Conservation (phyloP, 1,284 basidiomycete species). For the Coniophora puteana region DNA sequence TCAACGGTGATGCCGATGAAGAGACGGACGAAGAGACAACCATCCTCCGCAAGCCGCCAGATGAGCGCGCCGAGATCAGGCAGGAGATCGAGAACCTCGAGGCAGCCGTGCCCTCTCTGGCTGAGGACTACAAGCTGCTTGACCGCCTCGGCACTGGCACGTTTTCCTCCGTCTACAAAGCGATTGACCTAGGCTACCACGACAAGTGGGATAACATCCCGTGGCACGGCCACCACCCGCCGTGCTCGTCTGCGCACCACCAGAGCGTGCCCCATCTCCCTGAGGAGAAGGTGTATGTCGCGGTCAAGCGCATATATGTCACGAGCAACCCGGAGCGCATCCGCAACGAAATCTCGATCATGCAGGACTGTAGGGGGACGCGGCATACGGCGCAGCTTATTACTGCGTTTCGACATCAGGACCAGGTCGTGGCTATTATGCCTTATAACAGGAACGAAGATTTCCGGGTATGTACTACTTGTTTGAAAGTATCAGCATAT, state of each 20-base stretch:
- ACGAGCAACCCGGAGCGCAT: conserved; percentile 93
- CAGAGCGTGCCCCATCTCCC: conserved; percentile 43
- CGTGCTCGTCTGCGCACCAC: conserved; percentile 55
- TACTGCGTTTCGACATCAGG: conserved; percentile 87
- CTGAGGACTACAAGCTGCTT: conserved; percentile 75
- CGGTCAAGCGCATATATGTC: conserved; percentile 96
- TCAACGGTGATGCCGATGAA: conserved; percentile 26
- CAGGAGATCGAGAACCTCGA: conserved; percentile 71
- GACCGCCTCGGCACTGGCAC: conserved; percentile 96
- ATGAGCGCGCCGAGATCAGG: conserved; percentile 74
- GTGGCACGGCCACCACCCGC: conserved; percentile 73
- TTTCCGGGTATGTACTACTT: conserved; percentile 68
- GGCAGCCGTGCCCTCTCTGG: conserved; percentile 57
- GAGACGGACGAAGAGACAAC: conserved; percentile 57
- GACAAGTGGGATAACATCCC: conserved; percentile 76
- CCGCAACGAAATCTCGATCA: conserved; percentile 91
- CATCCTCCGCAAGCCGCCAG: conserved; percentile 50
- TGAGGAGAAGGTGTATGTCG: conserved; percentile 72
- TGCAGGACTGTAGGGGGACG: conserved; percentile 81
- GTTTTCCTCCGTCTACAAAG: conserved; percentile 99
- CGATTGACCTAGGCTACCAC: conserved; percentile 78
- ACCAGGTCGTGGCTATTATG: conserved; percentile 95
- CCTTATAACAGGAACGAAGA: conserved; percentile 93
- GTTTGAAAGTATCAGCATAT: conserved; percentile 2
- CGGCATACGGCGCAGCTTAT: conserved; percentile 90